Evolutionary conservation across 208 protist genomes (phyloP).

Genomic region (Wallacemonas rigidus): DNA sequence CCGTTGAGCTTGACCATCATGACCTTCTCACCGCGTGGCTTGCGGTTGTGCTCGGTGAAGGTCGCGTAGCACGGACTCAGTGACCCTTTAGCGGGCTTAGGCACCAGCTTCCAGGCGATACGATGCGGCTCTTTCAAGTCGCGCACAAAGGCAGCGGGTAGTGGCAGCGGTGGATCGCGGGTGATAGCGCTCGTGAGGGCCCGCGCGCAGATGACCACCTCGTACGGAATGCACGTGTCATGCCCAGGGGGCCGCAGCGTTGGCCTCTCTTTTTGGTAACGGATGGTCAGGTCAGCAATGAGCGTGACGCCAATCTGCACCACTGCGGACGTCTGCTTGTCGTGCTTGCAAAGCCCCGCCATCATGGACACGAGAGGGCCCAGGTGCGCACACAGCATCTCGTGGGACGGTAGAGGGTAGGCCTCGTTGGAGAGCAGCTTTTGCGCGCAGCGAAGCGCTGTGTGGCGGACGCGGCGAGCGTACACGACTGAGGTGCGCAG

Average conservation of each 20-base stretch:
- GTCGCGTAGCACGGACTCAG: constrained; percentile 33
- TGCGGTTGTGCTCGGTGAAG: constrained; percentile 61
- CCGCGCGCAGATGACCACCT: constrained; percentile 63
- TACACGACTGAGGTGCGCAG: constrained; percentile 70
- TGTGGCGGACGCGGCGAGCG: constrained; percentile 64
- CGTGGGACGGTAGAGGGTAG: constrained; percentile 62
- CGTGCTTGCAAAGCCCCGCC: constrained; percentile 61
- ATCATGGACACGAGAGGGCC: constrained; percentile 72
- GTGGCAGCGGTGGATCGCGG: constrained; percentile 59
- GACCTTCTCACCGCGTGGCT: constrained; percentile 52
- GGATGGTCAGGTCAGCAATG: constrained; percentile 71
- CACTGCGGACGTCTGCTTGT: constrained; percentile 66
- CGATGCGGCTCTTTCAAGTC: constrained; percentile 49
- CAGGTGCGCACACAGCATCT: constrained; percentile 54
- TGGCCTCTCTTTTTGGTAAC: constrained; percentile 59
- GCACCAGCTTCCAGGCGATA: constrained; percentile 51
- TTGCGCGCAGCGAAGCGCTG: constrained; percentile 70
- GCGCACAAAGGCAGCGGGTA: constrained; percentile 58
- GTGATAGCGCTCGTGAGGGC: constrained; percentile 54
- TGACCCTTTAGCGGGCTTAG: constrained; percentile 15
- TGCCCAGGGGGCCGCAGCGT: constrained; percentile 28
- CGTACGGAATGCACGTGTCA: constrained; percentile 67
- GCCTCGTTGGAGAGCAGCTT: constrained; percentile 57
- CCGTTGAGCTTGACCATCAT: constrained; percentile 55
- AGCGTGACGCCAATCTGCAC: constrained; percentile 86